Conservation (phyloP, 176 grass and related monocot species). For the Poa pratensis region DNA sequence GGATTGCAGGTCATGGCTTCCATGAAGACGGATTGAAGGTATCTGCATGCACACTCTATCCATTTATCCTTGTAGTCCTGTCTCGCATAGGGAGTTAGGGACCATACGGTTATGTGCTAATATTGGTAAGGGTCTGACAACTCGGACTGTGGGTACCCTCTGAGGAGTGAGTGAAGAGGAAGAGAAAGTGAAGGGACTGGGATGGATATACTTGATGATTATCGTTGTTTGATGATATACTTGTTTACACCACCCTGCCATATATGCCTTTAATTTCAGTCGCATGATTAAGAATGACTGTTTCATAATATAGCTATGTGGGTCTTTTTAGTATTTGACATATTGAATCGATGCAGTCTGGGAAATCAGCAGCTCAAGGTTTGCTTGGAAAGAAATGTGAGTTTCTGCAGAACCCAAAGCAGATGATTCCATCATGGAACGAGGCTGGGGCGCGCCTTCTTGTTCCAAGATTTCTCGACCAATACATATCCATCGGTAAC, state of each 20-base stretch:
- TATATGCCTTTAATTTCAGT: no score
- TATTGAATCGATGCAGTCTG: slow-evolving; percentile 8
- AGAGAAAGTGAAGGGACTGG: neutral
- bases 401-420: neutral
- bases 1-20: neutral
- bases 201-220: neutral
- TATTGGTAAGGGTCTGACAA: neutral
- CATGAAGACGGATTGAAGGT: slow-evolving; percentile 23
- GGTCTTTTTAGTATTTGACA: neutral
- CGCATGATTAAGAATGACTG: no score
- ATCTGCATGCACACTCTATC: neutral
- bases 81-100: neutral
- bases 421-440: neutral
- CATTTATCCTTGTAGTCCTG: neutral
- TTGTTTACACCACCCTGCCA: no score
- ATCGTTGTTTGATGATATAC: neutral
- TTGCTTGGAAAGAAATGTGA: slow-evolving; percentile 20
- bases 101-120: neutral
- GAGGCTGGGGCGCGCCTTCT: neutral
- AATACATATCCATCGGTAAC: neutral
- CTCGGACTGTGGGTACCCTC: neutral
- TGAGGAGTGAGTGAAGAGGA: neutral
- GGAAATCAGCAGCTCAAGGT: slow-evolving; percentile 12
- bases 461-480: neutral
- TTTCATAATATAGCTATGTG: neutral